Base-by-base conservation (phyloP, 441 rosid genomes). In the Brassica balearica region DNA sequence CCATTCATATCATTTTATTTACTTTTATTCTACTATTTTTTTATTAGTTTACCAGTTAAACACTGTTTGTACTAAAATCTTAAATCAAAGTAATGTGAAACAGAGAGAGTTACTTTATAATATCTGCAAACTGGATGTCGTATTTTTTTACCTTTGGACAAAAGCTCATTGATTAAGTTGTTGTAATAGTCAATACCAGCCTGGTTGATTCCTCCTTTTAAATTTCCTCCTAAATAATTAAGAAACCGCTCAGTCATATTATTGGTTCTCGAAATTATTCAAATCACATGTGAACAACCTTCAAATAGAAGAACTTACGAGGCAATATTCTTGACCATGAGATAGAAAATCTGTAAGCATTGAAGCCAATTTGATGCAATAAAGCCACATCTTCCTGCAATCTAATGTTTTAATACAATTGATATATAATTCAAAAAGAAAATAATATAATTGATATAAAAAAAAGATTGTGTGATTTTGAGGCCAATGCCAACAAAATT, bases 251-350 rank as follows among this genome's bases (percentile, higher is more conserved):
- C 59, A 10, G 19, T 1, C 8, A 6, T 48, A 41, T 41, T 41
- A 15, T 66, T 66, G 76, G 36, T 36, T 56, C 14, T 65, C 2
- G 9, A 8, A n/a, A 61, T 7, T 23, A 53, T 27, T 65, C 27
- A 77, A 62, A 41, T 19, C 5, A 63, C 60, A 48, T 59, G 22
- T 71, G 36, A 34, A 66, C 20, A 32, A 25, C 59, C 64, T 20
- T 11, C 27, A 43, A 71, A 25, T 27, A 19, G 48, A 41, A 32
- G 36, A 43, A 83, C 86, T 83, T 80, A 86, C 55, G 65, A 64
- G 92, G 95, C 34, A 89, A 61, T 15, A 92, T 79, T 77, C 97
- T 85, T 0, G 97, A 79, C 97, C 97, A 92, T 1, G 97, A 90
- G 76, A 92, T 90, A 12, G 97, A 92, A 68, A 92, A 87, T 85